Evolutionary conservation across 257 asterid species (phyloP).

Genomic region (Fraxinus americana): DNA sequence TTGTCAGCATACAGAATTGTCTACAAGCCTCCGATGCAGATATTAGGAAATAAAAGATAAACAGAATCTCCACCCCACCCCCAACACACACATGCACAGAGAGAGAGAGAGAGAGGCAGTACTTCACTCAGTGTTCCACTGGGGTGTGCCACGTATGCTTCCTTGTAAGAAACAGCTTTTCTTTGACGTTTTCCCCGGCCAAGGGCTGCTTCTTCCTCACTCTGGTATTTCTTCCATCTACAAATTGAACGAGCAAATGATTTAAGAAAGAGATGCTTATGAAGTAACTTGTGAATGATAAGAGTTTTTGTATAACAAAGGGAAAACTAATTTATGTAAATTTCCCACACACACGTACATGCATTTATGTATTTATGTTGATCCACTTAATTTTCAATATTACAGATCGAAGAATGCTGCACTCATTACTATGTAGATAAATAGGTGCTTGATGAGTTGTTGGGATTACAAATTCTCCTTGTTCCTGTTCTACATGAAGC

Average conservation of each 20-base stretch:
- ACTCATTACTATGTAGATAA: not conserved
- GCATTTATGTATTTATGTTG: not conserved
- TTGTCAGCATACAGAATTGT: not conserved
- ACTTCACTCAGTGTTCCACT: constrained; percentile 66
- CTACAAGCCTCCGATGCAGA: not conserved
- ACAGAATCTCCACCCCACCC: not conserved
- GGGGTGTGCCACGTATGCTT: constrained; percentile 73
- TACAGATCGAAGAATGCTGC: not conserved
- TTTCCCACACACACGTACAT: not conserved
- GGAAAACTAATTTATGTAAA: not conserved
- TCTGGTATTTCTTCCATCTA: constrained; percentile 93
- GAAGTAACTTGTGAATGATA: not conserved
- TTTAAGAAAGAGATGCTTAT: not conserved
- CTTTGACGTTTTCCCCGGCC: constrained; percentile 99
- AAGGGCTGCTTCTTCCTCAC: constrained; percentile 95
- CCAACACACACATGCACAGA: not conserved
- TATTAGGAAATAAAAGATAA: not conserved
- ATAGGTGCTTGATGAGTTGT: not conserved
- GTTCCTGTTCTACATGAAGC: not conserved
- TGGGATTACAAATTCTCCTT: not conserved
- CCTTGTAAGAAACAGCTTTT: constrained; percentile 89
- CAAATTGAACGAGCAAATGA: constrained; percentile 30
- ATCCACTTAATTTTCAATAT: constrained; percentile 3
- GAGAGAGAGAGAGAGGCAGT: constrained; percentile 25
- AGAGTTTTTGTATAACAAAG: not conserved